phyloP scores from a whole-genome alignment of 148 eudicot species.

The Vaccinium myrtillus region DNA sequence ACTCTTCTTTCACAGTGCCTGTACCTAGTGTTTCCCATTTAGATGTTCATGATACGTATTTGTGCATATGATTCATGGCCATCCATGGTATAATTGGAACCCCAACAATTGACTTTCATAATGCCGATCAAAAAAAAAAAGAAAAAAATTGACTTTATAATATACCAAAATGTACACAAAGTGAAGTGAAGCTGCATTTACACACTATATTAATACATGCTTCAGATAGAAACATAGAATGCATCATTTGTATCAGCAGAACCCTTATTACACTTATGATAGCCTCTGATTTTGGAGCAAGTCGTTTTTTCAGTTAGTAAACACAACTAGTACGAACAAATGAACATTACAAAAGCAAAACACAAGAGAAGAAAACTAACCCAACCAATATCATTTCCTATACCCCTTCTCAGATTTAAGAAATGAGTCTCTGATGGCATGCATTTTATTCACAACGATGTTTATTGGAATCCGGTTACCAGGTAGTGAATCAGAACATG shows the following conservation, averaged over 20 bases:
- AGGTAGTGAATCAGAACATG: slow-evolving; percentile 22
- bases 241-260: neutral
- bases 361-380: neutral
- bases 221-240: neutral
- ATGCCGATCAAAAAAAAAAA: too few relatives aligned
- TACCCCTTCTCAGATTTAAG: neutral
- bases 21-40: too few relatives aligned
- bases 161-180: neutral
- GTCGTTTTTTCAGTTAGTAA: neutral
- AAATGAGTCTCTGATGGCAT: slow-evolving; percentile 14
- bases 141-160: neutral
- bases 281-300: neutral
- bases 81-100: neutral
- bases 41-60: too few relatives aligned
- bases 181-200: neutral
- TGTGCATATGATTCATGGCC: too few relatives aligned
- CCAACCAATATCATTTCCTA: neutral
- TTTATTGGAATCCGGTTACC: slow-evolving; percentile 10
- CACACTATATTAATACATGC: neutral
- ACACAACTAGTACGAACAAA: neutral
- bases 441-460: slow-evolving; percentile 14
- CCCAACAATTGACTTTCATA: neutral
- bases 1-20: too few relatives aligned
- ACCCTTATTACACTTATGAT: too few relatives aligned
- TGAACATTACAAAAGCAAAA: neutral